Percentiles rank a stretch among this genome's conserved stretches.
Evolutionary conservation across 163 green algal genomes (phyloP).

Genomic region (Volvox carteri): DNA sequence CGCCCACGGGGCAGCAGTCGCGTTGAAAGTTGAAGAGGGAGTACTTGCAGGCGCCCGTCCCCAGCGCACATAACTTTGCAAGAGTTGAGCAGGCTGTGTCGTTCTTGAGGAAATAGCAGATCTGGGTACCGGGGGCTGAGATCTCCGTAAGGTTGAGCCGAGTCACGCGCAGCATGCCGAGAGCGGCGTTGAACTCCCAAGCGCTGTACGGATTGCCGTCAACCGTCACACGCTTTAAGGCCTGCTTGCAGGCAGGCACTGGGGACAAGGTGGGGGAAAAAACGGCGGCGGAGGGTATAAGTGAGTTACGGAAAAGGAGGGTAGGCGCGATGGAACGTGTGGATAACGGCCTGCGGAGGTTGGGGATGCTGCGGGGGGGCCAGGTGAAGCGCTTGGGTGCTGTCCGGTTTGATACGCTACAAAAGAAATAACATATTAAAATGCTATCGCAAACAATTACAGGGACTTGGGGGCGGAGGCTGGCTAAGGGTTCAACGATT

Average conservation of each 20-base stretch:
- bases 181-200: slow-evolving; percentile 6
- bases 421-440: too few relatives aligned
- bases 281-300: background rate
- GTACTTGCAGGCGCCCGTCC: slow-evolving; percentile 29
- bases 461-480: too few relatives aligned
- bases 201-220: background rate
- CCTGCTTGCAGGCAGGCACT: slow-evolving; percentile 9
- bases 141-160: background rate
- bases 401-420: too few relatives aligned
- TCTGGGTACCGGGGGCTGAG: slow-evolving; percentile 12
- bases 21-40: slow-evolving; percentile 37
- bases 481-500: too few relatives aligned
- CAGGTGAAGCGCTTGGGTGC: too few relatives aligned
- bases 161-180: slow-evolving; percentile 20
- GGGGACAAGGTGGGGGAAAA: background rate
- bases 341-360: too few relatives aligned
- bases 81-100: slow-evolving; percentile 1
- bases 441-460: too few relatives aligned
- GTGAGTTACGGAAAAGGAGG: background rate
- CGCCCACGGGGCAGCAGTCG: slow-evolving; percentile 45
- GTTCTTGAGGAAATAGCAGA: slow-evolving; percentile 21
- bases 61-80: slow-evolving; percentile 8
- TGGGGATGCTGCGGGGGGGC: too few relatives aligned
- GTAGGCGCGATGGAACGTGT: too few relatives aligned
- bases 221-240: slow-evolving; percentile 1